These are phyloP conservation scores for Cordyceps cateniannulata DNA, from an alignment of 2,329 filamentous ascomycete genomes.

Conservation along the genomic window DNA sequence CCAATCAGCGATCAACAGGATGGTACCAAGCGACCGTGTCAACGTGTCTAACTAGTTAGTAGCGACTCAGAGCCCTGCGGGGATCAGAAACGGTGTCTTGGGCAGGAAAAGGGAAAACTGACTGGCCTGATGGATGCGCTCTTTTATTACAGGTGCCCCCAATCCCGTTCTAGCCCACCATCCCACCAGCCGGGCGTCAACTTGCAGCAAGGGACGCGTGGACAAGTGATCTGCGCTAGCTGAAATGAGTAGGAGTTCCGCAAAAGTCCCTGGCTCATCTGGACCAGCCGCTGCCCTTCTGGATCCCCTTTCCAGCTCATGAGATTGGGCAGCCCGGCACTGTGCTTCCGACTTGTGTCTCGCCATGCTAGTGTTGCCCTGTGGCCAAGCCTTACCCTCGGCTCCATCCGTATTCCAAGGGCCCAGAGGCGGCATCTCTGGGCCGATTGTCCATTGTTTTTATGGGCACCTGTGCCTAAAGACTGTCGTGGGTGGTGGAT, in stretches of 20 bases:
- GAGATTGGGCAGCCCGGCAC: conserved; percentile 6
- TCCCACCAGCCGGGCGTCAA: conserved; percentile 1
- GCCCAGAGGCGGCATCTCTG: conserved; percentile 2
- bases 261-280: conserved; percentile 9
- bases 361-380: conserved; percentile 1
- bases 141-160: background rate
- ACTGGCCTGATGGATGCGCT: background rate
- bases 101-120: background rate
- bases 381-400: conserved; percentile 8
- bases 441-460: conserved; percentile 3
- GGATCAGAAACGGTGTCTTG: background rate
- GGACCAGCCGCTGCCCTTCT: too few relatives aligned
- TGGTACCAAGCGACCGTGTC: too few relatives aligned
- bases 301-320: background rate
- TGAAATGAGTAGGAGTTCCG: background rate
- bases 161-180: conserved; percentile 3
- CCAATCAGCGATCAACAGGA: background rate
- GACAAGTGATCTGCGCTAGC: conserved; percentile 9
- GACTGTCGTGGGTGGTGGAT: background rate
- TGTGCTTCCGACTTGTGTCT: background rate
- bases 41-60: background rate
- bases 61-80: background rate
- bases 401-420: conserved; percentile 8
- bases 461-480: background rate
- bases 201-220: conserved; percentile 6